These are phyloP conservation scores for Phyllosticta ampelicida DNA, from an alignment of 2,329 filamentous ascomycete species.

Conservation along the genomic window DNA sequence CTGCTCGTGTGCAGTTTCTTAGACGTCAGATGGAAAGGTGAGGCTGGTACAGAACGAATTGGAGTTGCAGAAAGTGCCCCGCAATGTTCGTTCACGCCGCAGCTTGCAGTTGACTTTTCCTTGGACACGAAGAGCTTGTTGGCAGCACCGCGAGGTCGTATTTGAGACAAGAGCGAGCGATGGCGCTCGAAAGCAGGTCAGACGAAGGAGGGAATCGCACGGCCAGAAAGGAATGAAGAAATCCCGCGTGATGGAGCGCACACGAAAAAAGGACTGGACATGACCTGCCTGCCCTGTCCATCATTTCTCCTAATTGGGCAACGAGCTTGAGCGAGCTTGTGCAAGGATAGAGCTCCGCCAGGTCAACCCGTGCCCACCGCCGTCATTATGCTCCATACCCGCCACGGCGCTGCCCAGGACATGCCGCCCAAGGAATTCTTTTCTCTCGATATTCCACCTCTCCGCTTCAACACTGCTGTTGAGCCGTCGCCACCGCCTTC, in stretches of 20 bases:
- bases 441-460: neutral
- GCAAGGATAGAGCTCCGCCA: neutral
- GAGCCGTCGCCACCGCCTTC: neutral
- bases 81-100: neutral
- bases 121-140: neutral
- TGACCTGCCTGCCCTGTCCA: neutral
- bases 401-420: neutral
- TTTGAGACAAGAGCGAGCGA: neutral
- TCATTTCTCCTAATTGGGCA: slow-evolving; percentile 5
- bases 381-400: neutral
- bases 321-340: neutral
- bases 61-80: slow-evolving; percentile 10
- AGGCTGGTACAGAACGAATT: slow-evolving; percentile 9
- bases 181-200: neutral
- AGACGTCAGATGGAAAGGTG: slow-evolving; percentile 1
- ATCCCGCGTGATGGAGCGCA: neutral
- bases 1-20: neutral
- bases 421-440: neutral
- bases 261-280: neutral
- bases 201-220: neutral
- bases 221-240: neutral
- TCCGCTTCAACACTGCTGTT: neutral
- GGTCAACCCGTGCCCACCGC: neutral
- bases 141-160: neutral
- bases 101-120: neutral